Evolutionary conservation across 352 stramenopile genomes (phyloP), one percentile per base, ranked within the genome.

Genomic region (Pythium angustatum): DNA sequence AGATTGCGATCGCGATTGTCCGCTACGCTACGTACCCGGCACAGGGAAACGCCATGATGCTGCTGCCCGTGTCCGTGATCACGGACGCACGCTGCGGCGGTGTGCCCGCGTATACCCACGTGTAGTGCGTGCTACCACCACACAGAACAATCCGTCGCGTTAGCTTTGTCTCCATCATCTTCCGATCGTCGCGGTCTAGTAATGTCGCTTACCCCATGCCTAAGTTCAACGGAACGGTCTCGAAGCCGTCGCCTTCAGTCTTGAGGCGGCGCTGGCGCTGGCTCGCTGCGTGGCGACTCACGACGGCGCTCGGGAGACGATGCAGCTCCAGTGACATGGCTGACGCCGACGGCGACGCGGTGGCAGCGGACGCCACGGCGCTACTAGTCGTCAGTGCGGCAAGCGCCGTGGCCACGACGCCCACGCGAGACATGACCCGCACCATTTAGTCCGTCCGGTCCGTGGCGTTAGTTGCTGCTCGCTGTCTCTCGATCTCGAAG

Each of bases 21-120:
- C 28, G 27, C 17, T 8, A 43, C 34, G 28, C n/a, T 7, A 76
- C 73, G 12, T 69, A 94, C 47, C 72, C 84, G 0, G 84, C 87
- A 75, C 87, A 96, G 15, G 87, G 87, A 54, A 96, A 90, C 17
- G 87, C 87, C 66, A 90, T 88, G 38, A 93, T 70, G 48, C 69
- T 73, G 65, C 85, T 94, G 34, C 87, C 87, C 3, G 87, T 96
- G 66, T 96, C 87, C 0, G 81, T 75, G 67, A 96, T 93, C 62
- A 96, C 83, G 2, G 85, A 93, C 31, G 84, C 82, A 64, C 87
- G 72, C 62, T 96, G 87, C 5, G 87, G 85, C 4, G 87, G 87
- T 9, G 82, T 90, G 22, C 87, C 87, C 21, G 75, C 82, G 68
- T 94, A 94, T 17, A 93, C 77, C 85, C 83, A 93, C 22, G 87